Conservation (phyloP, 495 filamentous ascomycete genomes). For the Penicillium daleae region DNA sequence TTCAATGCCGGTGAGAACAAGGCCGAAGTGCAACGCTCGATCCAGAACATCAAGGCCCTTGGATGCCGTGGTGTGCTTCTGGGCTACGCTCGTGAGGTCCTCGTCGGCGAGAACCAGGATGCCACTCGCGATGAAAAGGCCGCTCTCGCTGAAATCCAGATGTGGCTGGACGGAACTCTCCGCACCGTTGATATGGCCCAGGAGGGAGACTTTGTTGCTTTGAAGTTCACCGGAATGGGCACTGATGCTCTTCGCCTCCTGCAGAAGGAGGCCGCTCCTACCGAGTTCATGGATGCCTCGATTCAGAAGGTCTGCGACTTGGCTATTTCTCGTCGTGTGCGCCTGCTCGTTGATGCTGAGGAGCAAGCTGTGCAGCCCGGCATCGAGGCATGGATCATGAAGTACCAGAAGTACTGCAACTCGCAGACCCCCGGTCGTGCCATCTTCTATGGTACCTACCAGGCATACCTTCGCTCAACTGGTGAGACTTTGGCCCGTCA, state of each 20-base stretch:
- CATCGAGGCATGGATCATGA: slow-evolving; percentile 83
- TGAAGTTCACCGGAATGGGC: slow-evolving; percentile 95
- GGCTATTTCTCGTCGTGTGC: slow-evolving; percentile 69
- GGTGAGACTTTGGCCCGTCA: slow-evolving; percentile 67
- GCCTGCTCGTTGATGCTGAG: slow-evolving; percentile 88
- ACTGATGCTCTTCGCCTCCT: slow-evolving; percentile 69
- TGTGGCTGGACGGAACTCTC: slow-evolving; percentile 75
- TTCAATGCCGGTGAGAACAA: slow-evolving; percentile 57
- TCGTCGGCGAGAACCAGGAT: slow-evolving; percentile 43
- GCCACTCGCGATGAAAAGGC: slow-evolving; percentile 39
- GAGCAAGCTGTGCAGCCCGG: slow-evolving; percentile 79
- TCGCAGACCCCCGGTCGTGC: slow-evolving; percentile 56
- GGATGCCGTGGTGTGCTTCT: slow-evolving; percentile 53
- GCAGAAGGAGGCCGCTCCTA: slow-evolving; percentile 59
- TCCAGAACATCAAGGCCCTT: slow-evolving; percentile 46
- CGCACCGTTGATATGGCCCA: slow-evolving; percentile 75
- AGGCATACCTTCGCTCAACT: slow-evolving; percentile 80
- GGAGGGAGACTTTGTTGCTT: slow-evolving; percentile 80
- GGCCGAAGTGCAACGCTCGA: slow-evolving; percentile 47
- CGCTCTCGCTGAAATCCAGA: slow-evolving; percentile 61
- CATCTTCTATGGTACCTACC: slow-evolving; percentile 77
- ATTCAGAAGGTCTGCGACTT: slow-evolving; percentile 78
- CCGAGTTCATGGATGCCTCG: slow-evolving; percentile 64
- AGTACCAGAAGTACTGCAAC: slow-evolving; percentile 82
- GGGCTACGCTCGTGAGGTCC: slow-evolving; percentile 52